These are phyloP conservation scores for Tulasnella sp. DNA, from an alignment of 768 basidiomycete genomes.

Conservation along the genomic window DNA sequence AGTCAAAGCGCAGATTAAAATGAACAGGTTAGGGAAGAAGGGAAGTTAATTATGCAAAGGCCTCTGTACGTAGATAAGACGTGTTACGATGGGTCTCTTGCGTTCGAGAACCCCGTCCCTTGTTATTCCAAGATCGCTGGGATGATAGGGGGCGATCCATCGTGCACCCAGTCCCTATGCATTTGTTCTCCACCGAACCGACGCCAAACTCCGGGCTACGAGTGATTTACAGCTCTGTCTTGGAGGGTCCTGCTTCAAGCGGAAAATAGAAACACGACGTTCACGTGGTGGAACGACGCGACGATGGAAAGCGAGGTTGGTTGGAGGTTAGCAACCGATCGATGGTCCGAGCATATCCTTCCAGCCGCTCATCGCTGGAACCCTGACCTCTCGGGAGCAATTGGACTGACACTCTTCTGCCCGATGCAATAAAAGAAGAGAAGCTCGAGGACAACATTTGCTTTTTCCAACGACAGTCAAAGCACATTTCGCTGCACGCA, in stretches of 20 bases:
- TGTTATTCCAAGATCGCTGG: background rate
- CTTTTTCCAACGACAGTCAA: no score
- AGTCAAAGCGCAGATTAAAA: background rate
- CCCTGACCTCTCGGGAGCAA: background rate
- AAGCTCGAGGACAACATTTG: background rate
- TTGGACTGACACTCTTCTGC: background rate
- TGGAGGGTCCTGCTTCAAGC: no score
- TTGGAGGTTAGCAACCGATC: no score
- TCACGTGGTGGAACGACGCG: background rate
- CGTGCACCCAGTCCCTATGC: background rate
- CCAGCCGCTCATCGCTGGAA: background rate
- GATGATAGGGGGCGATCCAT: background rate
- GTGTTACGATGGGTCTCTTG: background rate
- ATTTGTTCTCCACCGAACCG: background rate
- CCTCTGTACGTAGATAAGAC: background rate
- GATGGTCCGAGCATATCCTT: no score
- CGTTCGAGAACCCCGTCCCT: slow-evolving; percentile 10
- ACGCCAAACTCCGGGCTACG: background rate
- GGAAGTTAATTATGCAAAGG: background rate
- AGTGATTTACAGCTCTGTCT: background rate
- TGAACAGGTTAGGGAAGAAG: background rate
- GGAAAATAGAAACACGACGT: background rate
- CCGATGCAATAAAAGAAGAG: background rate
- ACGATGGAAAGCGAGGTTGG: no score
- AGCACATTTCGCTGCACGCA: no score